phyloP scores from a whole-genome alignment of 352 stramenopile species.

The Phytophthora aleatoria region DNA sequence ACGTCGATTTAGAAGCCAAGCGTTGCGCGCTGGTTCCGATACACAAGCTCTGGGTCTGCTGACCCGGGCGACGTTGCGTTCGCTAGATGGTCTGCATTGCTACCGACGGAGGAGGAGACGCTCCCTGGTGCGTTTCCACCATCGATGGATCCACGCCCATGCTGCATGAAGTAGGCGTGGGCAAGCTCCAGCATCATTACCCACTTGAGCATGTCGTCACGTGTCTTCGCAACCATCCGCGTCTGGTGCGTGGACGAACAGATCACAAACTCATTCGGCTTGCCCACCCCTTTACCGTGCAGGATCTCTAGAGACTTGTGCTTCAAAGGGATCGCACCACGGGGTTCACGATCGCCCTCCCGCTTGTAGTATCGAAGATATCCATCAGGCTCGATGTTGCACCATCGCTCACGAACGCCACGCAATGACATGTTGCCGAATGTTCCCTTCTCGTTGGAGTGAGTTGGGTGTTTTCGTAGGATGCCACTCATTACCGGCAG shows the following conservation, averaged over 20 bases:
- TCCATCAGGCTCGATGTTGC: conserved; percentile 65
- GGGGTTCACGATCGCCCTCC: conserved; percentile 74
- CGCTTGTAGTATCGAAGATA: conserved; percentile 82
- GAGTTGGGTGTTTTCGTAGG: conserved; percentile 77
- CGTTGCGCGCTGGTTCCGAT: conserved; percentile 60
- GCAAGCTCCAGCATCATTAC: conserved; percentile 61
- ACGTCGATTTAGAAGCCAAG: conserved; percentile 58
- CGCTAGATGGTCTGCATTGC: conserved; percentile 27
- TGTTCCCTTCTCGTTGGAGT: conserved; percentile 78
- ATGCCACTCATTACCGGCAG: conserved; percentile 57
- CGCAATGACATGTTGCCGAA: conserved; percentile 83
- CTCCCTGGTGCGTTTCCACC: conserved; percentile 17
- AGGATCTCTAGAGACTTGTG: conserved; percentile 73
- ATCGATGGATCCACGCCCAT: conserved; percentile 35
- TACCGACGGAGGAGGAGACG: conserved; percentile 32
- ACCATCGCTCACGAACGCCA: conserved; percentile 77
- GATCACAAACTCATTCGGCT: conserved; percentile 80
- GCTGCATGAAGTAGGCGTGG: conserved; percentile 59
- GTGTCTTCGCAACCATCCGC: conserved; percentile 71
- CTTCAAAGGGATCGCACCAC: conserved; percentile 69
- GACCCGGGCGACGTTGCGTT: conserved; percentile 32
- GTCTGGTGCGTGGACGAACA: conserved; percentile 79
- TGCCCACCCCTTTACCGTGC: conserved; percentile 67
- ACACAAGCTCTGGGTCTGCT: conserved; percentile 37
- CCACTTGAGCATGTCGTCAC: conserved; percentile 75